A percentile compares a stretch with the other conserved stretches of the same genome.
Conservation (phyloP, 345 rosid species). For the Physaria fendleri region DNA sequence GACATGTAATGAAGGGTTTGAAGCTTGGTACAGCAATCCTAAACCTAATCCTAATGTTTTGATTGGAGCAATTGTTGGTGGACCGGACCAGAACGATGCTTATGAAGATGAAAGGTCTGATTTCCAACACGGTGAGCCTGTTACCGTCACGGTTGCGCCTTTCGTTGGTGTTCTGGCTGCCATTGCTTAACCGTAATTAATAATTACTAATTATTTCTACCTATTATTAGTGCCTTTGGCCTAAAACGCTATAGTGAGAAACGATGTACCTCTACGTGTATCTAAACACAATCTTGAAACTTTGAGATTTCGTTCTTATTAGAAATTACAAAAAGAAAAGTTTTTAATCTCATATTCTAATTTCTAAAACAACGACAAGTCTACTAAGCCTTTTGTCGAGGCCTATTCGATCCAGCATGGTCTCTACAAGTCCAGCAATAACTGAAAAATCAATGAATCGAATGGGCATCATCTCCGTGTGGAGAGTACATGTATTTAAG, state of each 20-base stretch:
- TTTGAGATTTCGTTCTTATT: too few species aligned
- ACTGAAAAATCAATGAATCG: too few species aligned
- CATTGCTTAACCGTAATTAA: conserved; percentile 22
- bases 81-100: conserved; percentile 54
- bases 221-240: not conserved
- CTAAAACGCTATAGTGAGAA: not conserved
- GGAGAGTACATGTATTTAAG: too few species aligned
- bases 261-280: too few species aligned
- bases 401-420: too few species aligned
- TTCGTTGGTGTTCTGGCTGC: conserved; percentile 59
- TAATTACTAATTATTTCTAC: not conserved
- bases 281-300: too few species aligned
- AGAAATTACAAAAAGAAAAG: too few species aligned
- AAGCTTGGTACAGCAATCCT: conserved; percentile 34
- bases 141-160: conserved; percentile 49
- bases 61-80: conserved; percentile 61
- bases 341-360: too few species aligned
- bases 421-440: too few species aligned
- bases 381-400: too few species aligned
- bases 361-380: too few species aligned
- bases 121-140: conserved; percentile 44
- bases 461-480: too few species aligned
- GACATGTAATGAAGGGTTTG: conserved; percentile 60
- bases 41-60: conserved; percentile 52
- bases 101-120: conserved; percentile 44